Evolutionary conservation across 2,329 filamentous ascomycete genomes (phyloP), one percentile per base, ranked within the genome.

Genomic region (Penicillium aurantiogriseum): DNA sequence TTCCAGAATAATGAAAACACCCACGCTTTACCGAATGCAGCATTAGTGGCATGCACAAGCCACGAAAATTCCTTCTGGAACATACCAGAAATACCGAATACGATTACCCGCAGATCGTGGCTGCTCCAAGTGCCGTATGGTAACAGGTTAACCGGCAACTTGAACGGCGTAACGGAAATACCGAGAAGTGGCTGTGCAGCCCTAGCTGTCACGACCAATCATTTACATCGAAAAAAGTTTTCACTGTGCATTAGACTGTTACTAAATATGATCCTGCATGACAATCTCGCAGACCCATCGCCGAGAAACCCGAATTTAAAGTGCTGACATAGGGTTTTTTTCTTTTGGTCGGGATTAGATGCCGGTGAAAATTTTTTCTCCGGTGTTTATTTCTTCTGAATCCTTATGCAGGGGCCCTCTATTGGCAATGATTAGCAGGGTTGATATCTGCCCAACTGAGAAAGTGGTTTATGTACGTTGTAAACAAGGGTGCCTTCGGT

Each of bases 191-290:
- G 64, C 64, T 66, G 64, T 59, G 25, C 56, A 48, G 31, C 53
- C 49, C 23, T 33, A 5, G 35, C 3, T n/a, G 11, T 10, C 6
- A 8, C 4, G 2, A 7, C 64, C 63, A 67, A 66, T 67, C 57
- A 64, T 49, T 54, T 47, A 40, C 57, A 62, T 56, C 25, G 49
- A 60, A 64, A 60, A 64, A 58, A 63, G 33, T 25, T 65, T 58
- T 59, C 50, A 36, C 39, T 35, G 49, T 66, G 64, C 64, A 67
- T 65, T 64, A 67, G 62, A n/a, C 38, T 44, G 44, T 55, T 66
- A 61, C 56, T 63, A 63, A 63, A 59, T 60, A 46, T 62, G 54
- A 56, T 58, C 52, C 48, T 63, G 59, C 62, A 62, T 60, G 51
- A 36, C 40, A 54, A 40, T 35, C 42, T 36, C 19, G 31, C 51